These are phyloP conservation scores for Pythium guiyangense DNA, from an alignment of 352 stramenopile species.

Conservation along the genomic window DNA sequence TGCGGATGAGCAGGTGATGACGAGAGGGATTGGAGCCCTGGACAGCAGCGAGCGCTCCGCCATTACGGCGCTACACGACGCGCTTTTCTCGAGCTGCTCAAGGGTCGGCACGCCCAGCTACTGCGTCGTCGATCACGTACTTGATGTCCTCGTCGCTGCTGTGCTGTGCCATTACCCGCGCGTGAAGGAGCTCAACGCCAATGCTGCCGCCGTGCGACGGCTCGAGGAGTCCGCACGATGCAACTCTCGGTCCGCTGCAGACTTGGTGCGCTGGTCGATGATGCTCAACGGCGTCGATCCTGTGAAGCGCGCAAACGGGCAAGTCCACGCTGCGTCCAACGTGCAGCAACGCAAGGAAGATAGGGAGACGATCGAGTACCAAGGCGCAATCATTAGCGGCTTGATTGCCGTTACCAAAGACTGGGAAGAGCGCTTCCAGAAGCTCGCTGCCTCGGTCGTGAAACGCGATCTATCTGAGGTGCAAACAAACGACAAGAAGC, in stretches of 20 bases:
- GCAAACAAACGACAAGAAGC: not conserved
- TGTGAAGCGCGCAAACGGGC: not conserved
- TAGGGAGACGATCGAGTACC: constrained; percentile 5
- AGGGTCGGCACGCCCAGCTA: not conserved
- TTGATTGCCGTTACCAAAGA: not conserved
- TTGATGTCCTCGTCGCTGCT: not conserved
- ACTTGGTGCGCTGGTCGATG: too few relatives aligned
- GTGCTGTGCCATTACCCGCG: not conserved
- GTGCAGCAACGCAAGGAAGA: not conserved
- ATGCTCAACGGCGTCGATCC: too few relatives aligned
- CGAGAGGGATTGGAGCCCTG: not conserved
- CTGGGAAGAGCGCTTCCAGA: not conserved
- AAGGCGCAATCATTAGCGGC: constrained; percentile 4
- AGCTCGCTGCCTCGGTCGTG: not conserved
- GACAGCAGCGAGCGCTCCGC: not conserved
- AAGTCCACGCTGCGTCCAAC: not conserved
- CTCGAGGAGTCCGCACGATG: not conserved
- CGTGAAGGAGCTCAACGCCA: not conserved
- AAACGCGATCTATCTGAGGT: not conserved
- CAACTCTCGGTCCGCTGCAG: too few relatives aligned
- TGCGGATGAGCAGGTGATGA: too few relatives aligned
- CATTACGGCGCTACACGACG: too few relatives aligned
- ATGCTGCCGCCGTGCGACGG: not conserved
- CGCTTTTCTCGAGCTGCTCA: too few relatives aligned
- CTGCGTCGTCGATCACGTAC: not conserved